Conservation (phyloP, 768 basidiomycete genomes). For the Aureoboletus auriporus region DNA sequence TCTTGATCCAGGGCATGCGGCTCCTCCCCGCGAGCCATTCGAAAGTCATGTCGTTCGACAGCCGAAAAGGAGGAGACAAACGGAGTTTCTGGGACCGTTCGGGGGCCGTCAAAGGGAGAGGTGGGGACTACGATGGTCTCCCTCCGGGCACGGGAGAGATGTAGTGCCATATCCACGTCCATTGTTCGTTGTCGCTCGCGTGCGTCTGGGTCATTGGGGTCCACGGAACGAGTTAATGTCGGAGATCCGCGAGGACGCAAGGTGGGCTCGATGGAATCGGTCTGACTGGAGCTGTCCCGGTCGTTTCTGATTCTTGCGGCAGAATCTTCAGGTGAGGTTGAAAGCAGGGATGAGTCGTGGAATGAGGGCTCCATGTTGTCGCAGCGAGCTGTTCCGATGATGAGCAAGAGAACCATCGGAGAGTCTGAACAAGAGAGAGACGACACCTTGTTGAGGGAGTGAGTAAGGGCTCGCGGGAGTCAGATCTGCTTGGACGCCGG, state of each 20-base stretch:
- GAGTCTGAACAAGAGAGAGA: neutral
- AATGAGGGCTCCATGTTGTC: slow-evolving; percentile 38
- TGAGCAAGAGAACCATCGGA: neutral
- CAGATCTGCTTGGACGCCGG: too few relatives aligned
- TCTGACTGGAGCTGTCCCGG: slow-evolving; percentile 34
- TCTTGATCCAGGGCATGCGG: slow-evolving; percentile 12
- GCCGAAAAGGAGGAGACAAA: slow-evolving; percentile 42
- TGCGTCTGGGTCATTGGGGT: slow-evolving; percentile 68
- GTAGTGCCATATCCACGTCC: slow-evolving; percentile 92
- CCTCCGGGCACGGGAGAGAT: slow-evolving; percentile 67
- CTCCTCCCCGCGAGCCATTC: slow-evolving; percentile 35
- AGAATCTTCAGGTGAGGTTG: slow-evolving; percentile 42
- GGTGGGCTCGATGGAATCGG: slow-evolving; percentile 37
- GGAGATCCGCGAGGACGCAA: slow-evolving; percentile 56
- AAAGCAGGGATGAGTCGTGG: slow-evolving; percentile 28
- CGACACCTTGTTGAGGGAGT: slow-evolving; percentile 10
- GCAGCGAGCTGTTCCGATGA: slow-evolving; percentile 1
- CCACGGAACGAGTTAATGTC: slow-evolving; percentile 55
- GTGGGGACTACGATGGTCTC: slow-evolving; percentile 47
- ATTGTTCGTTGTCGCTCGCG: slow-evolving; percentile 87
- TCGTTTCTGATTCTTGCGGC: slow-evolving; percentile 35
- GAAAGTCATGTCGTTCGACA: slow-evolving; percentile 47
- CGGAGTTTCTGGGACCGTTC: slow-evolving; percentile 26
- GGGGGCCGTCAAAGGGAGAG: slow-evolving; percentile 30
- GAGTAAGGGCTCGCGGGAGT: too few relatives aligned